A percentile compares a stretch with the other conserved stretches of the same genome.
These are phyloP conservation scores for Citeromyces siamensis DNA, from an alignment of 1,139 yeast genomes.

Conservation along the genomic window DNA sequence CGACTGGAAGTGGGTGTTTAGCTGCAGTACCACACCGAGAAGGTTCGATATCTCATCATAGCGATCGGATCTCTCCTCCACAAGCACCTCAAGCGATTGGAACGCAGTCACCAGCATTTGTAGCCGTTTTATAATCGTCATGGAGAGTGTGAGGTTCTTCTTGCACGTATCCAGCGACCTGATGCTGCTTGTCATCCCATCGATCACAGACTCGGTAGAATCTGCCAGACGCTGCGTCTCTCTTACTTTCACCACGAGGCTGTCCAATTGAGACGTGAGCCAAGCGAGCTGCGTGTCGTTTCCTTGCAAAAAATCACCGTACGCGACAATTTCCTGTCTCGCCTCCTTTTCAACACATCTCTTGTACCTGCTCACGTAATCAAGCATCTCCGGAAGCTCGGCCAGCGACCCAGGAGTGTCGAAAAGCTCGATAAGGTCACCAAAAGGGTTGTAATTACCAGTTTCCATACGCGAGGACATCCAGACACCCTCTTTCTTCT, in stretches of 20 bases:
- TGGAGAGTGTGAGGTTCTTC: conserved; percentile 66
- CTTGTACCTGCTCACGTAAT: conserved; percentile 27
- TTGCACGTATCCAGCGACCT: conserved; percentile 72
- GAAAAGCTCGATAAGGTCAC: conserved; percentile 26
- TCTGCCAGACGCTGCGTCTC: conserved; percentile 36
- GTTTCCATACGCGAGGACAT: conserved; percentile 11
- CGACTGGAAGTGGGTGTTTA: conserved; percentile 64
- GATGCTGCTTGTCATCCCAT: conserved; percentile 64
- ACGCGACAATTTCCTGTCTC: conserved; percentile 18
- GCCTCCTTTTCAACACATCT: conserved; percentile 30
- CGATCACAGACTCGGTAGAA: conserved; percentile 51
- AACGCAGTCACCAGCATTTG: conserved; percentile 81
- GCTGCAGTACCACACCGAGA: conserved; percentile 67
- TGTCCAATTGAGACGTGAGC: conserved; percentile 24
- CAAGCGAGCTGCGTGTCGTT: conserved; percentile 14
- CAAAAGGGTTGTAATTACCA: conserved; percentile 20
- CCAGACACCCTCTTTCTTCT: neutral
- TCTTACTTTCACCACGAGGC: conserved; percentile 23
- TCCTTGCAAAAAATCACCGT: conserved; percentile 15
- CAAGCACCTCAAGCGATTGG: conserved; percentile 41
- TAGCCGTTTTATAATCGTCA: conserved; percentile 77
- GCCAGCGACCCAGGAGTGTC: conserved; percentile 28
- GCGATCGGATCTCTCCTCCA: conserved; percentile 25
- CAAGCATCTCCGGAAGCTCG: conserved; percentile 33
- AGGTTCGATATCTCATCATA: conserved; percentile 60